Base-by-base conservation (phyloP, 2,329 filamentous ascomycete species). In the Ophiostoma sp. region DNA sequence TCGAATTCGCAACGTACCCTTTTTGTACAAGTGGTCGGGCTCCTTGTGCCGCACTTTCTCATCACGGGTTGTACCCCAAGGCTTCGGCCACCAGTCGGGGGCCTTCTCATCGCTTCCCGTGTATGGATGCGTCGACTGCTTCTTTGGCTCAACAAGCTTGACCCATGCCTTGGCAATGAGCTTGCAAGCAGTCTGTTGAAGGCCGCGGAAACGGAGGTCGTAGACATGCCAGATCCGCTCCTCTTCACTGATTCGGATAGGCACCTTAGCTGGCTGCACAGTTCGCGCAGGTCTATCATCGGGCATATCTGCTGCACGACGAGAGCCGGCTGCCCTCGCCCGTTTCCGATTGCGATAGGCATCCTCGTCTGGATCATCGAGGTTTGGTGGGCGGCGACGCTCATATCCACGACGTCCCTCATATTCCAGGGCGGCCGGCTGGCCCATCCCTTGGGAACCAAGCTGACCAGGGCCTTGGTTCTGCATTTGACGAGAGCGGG, bases 81-180 rank as follows among this genome's bases (percentile, higher is more conserved):
- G 78, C 74, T 83, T 81, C 2, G 87, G 87, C 88, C 88, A 90
- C 88, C 88, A 90, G 66, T 84, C 83, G 0, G 87, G 86, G 1
- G 84, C 84, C 72, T 85, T 87, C 44, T 83, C 83, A 63, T 88
- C 83, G 44, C 83, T 84, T n/a, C 82, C 81, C 1, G 87, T 89
- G 74, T 93, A 93, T 0, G 90, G 89, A 73, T 90, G 87, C 18
- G 85, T 88, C 0, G 88, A 88, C 76, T 92, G 89, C 76, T 93
- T 93, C 77, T 90, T 91, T 0, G 90, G 90, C 73, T 90, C 89
- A 1, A 92, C 85, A 1, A 86, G 82, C 74, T 91, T 91, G 69
- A 93, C 87, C 85, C 89, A 92, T 11, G 85, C 87, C 75, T 92
- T 93, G 45, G 87, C 87, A 66, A 92, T 87, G 40, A 87, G 79